Evolutionary conservation across 352 stramenopile species (phyloP), one percentile per base, ranked within the genome.

Genomic region (Pythium chondricola): DNA sequence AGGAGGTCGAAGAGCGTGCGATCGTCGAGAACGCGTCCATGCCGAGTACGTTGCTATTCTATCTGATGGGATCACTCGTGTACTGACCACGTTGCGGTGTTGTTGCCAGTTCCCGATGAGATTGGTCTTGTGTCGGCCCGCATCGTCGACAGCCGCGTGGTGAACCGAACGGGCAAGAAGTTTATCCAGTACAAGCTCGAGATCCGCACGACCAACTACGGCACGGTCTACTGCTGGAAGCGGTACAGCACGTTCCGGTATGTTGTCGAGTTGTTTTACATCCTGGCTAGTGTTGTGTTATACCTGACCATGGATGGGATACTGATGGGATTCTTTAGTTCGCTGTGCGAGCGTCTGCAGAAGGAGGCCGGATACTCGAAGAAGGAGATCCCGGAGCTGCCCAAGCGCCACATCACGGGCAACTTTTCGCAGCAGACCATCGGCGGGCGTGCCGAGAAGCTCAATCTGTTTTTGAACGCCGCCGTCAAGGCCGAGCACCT

Each of bases 141-240:
- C 22, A 92, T 94, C 31, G 79, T 90, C 18, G 81, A 94, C 61
- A 88, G 72, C 53, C 79, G 81, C 39, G 78, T 94, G 48, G 73
- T 92, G 40, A 90, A 89, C 51, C 74, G 71, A 33, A 88, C 71
- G 30, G 76, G 76, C 52, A 89, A 88, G 56, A 92, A 92, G 58
- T 94, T 91, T 46, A 89, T 94, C 43, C 80, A 94, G 65, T 94
- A 94, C 72, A 91, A 94, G 58, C 62, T 94, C 32, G 80, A 94
- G 65, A 88, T 94, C 58, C 68, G 74, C 52, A 94, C 83, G 42
- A 85, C 58, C 32, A 94, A 92, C 71, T 92, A 90, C 58, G 83
- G 83, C 70, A 94, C 83, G 11, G 67, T 94, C 17, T 91, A 74
- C 61, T 90, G 76, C 65, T 94, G 83, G 83, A 92, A 92, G 54